A percentile compares a stretch with the other conserved stretches of the same genome.
phyloP scores from a whole-genome alignment of 1,284 basidiomycete genomes.

The Xerocomus nothofagi region DNA sequence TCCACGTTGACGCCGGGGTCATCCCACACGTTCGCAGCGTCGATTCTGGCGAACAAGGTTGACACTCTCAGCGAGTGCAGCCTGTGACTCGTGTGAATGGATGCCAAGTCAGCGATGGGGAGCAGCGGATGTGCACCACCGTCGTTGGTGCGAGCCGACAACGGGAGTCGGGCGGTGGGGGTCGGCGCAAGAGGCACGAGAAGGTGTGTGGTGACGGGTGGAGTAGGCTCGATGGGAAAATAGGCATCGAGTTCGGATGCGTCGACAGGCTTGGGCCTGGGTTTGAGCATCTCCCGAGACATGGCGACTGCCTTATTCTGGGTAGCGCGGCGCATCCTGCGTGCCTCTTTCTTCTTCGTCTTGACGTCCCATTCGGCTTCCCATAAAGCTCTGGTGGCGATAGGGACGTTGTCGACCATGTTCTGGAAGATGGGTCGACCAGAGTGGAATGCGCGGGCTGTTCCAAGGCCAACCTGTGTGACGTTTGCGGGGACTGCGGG shows the following conservation, averaged over 20 bases:
- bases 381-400: constrained; percentile 64
- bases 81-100: constrained; percentile 51
- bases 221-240: constrained; percentile 45
- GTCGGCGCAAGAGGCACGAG: constrained; percentile 74
- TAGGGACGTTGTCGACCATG: constrained; percentile 71
- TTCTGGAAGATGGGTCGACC: constrained; percentile 74
- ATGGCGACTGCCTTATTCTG: constrained; percentile 22
- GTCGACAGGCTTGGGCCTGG: constrained; percentile 29
- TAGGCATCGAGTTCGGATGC: constrained; percentile 58
- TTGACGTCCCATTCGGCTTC: constrained; percentile 69
- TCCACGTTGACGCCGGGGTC: constrained; percentile 54
- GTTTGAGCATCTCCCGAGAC: constrained; percentile 39
- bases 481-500: constrained; percentile 50
- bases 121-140: constrained; percentile 44
- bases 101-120: constrained; percentile 52
- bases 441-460: constrained; percentile 69
- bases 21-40: constrained; percentile 63
- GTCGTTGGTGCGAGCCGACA: constrained; percentile 38
- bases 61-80: constrained; percentile 65
- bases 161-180: constrained; percentile 60
- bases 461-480: constrained; percentile 68
- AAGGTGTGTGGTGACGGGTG: constrained; percentile 61
- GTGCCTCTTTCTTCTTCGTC: constrained; percentile 44
- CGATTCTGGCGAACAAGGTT: constrained; percentile 64
- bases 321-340: constrained; percentile 36